These are phyloP conservation scores for Viridothelium virens DNA, from an alignment of 495 filamentous ascomycete species.

Conservation along the genomic window DNA sequence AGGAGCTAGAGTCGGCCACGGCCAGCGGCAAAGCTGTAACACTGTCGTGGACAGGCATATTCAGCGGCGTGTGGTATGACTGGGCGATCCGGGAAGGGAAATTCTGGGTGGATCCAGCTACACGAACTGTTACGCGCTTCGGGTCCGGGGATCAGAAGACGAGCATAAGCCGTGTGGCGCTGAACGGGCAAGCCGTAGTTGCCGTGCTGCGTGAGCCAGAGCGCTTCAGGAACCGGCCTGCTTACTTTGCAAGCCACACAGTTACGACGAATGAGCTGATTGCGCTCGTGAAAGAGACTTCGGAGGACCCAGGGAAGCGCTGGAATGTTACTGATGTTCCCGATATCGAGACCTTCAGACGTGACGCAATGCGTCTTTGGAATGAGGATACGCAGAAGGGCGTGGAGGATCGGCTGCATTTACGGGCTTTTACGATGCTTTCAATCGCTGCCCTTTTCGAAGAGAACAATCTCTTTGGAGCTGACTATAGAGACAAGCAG, in stretches of 20 bases:
- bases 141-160: constrained; percentile 9
- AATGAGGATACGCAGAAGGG: constrained; percentile 16
- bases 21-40: neutral
- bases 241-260: constrained; percentile 11
- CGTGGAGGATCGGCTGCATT: constrained; percentile 10
- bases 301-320: neutral
- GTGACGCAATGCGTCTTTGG: constrained; percentile 12
- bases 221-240: constrained; percentile 8
- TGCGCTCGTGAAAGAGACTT: neutral
- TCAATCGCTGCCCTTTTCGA: constrained; percentile 13
- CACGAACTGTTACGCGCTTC: constrained; percentile 12
- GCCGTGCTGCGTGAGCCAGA: neutral
- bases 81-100: constrained; percentile 6
- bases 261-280: neutral
- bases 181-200: constrained; percentile 4
- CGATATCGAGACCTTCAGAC: neutral
- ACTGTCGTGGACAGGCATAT: constrained; percentile 5
- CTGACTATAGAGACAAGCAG: constrained; percentile 13
- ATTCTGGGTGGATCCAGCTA: constrained; percentile 14
- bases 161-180: constrained; percentile 3
- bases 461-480: constrained; percentile 14
- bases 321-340: neutral
- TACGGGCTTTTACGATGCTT: constrained; percentile 9
- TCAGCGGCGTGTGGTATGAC: constrained; percentile 16
- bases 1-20: neutral